A percentile compares a stretch with the other conserved stretches of the same genome.
phyloP scores from a whole-genome alignment of 2,329 filamentous ascomycete genomes.

The Hypoxylon sp. region DNA sequence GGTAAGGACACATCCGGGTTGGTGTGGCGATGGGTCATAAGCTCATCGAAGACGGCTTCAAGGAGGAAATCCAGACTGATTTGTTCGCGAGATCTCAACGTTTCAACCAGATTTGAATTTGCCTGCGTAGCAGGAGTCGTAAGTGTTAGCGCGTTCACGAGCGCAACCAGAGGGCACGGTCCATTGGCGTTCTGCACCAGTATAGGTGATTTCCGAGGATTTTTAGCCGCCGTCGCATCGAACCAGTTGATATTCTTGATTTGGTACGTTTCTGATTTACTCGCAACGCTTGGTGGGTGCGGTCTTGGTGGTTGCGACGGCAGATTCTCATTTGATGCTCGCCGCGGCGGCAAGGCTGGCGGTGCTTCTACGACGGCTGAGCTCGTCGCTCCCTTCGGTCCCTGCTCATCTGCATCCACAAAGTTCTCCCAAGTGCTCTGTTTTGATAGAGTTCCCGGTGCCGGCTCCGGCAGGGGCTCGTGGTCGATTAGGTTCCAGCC shows the following conservation, averaged over 20 bases:
- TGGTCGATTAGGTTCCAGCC: conserved; percentile 67
- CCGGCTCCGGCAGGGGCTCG: conserved; percentile 50
- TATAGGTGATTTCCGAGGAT: conserved; percentile 83
- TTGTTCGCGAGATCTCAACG: conserved; percentile 83
- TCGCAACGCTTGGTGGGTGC: conserved; percentile 54
- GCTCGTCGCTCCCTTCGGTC: conserved; percentile 36
- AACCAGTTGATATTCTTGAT: conserved; percentile 93
- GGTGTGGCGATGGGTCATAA: conserved; percentile 81
- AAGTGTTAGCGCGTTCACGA: conserved; percentile 91
- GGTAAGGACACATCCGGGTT: conserved; percentile 75
- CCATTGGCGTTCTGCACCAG: conserved; percentile 94
- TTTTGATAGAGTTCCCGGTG: conserved; percentile 51
- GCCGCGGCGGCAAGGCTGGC: conserved; percentile 56
- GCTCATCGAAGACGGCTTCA: conserved; percentile 91
- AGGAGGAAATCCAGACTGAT: conserved; percentile 87
- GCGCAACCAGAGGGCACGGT: conserved; percentile 89
- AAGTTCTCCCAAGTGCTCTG: conserved; percentile 57
- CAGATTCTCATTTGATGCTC: conserved; percentile 45
- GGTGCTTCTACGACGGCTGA: conserved; percentile 41
- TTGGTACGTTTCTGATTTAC: conserved; percentile 82
- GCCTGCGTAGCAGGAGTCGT: conserved; percentile 75
- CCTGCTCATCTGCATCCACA: conserved; percentile 48
- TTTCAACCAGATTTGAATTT: conserved; percentile 80
- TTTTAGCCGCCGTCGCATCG: conserved; percentile 70
- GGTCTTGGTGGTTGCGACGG: conserved; percentile 56